Conservation (phyloP, 768 basidiomycete species). For the Tulasnella sp. region DNA sequence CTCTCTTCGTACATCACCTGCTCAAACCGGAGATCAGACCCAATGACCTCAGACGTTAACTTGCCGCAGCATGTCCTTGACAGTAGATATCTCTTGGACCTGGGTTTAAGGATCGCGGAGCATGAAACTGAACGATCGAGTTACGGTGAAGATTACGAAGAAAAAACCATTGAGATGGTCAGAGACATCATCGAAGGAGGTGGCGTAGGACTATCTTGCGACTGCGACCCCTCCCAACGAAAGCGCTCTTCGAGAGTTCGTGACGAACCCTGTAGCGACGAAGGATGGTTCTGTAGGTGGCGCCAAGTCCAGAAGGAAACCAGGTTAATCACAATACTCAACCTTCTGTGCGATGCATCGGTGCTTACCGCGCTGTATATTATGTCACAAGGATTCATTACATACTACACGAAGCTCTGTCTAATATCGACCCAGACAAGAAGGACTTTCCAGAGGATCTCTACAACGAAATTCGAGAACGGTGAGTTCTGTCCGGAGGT, state of each 20-base stretch:
- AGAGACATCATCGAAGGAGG: neutral
- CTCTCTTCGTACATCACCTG: neutral
- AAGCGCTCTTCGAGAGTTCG: neutral
- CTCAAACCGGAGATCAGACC: neutral
- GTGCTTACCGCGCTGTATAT: neutral
- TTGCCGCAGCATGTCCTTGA: neutral
- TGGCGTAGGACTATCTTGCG: neutral
- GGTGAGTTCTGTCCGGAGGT: neutral
- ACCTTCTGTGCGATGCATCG: neutral
- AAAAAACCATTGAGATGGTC: neutral
- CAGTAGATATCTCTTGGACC: neutral
- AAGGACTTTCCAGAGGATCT: neutral
- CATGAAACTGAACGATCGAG: neutral
- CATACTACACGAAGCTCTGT: neutral
- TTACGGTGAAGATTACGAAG: neutral
- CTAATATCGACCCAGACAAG: neutral
- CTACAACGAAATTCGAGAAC: neutral
- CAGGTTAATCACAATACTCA: neutral
- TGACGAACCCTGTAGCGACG: neutral
- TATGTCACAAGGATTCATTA: neutral
- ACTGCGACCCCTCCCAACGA: neutral
- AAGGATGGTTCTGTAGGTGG: neutral
- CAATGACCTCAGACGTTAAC: neutral
- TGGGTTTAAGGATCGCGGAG: neutral
- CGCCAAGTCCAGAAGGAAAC: neutral